Evolutionary conservation across 495 filamentous ascomycete species (phyloP), one percentile per base, ranked within the genome.

Genomic region (Paragyromitra xinjiangensis): DNA sequence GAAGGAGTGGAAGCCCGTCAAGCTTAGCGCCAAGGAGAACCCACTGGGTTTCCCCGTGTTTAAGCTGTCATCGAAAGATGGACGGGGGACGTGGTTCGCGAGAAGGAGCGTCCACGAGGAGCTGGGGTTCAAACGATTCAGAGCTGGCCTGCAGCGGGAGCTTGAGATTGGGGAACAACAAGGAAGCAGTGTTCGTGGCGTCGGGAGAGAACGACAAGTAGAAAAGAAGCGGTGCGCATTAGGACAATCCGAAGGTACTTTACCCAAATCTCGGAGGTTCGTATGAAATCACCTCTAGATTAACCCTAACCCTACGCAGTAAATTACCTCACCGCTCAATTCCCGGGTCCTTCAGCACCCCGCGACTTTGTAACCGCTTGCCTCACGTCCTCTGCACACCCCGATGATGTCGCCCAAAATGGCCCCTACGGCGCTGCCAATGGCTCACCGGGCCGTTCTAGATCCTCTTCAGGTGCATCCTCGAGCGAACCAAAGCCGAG

Each of bases 41-140:
- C 93, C 93, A 6, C 84, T 93, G 11, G 90, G 87, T 0, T 88
- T 98, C 19, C 84, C 86, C 26, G 88, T 98, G 12, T 97, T 94
- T 84, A 98, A 96, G 82, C 85, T 95, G 34, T 83, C 85, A 0
- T 89, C 91, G 0, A 89, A 91, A 69, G 95, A 98, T 80, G 91
- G 94, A 2, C 91, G 91, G 61, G 95, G 95, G 0, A 86, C 89
- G 3, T 98, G 95, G 95, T 98, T 98, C 84, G 93, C 92, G 9
- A 84, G 95, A 69, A 86, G 93, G 37, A 97, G 93, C 78, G 86
- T 98, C 16, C 94, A 98, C 73, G 88, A 91, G 77, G 90, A 91
- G 0, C 81, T 95, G 24, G 85, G 89, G 0, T 98, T 96, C 82
- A 83, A 85, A 12, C 91, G 88, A 80, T 97, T 91, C 85, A 88